Conservation (phyloP, 352 stramenopile genomes). For the Phytopythium boreale region DNA sequence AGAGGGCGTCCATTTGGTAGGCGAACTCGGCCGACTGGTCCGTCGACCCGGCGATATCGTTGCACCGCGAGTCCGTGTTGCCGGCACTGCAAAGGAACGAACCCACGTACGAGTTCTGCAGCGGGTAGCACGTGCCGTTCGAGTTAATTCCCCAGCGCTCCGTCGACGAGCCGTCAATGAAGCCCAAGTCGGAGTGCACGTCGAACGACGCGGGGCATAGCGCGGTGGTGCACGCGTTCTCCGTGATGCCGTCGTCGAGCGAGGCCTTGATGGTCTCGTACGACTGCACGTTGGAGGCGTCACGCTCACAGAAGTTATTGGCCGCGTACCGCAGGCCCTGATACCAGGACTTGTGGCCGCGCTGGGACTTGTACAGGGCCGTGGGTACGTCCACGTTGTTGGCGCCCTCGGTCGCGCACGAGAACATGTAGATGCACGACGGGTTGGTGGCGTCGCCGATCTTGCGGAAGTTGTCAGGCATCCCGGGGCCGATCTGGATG, state of each 20-base stretch:
- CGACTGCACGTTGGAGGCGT: constrained; percentile 23
- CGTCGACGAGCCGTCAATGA: constrained; percentile 28
- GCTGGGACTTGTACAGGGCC: constrained; percentile 26
- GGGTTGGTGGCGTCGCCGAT: constrained; percentile 17
- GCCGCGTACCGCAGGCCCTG: constrained; percentile 49
- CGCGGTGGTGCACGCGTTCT: constrained; percentile 38
- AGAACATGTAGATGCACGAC: constrained; percentile 40
- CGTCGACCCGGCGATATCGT: no score
- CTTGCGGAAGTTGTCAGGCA: constrained; percentile 46
- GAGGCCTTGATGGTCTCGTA: constrained; percentile 36
- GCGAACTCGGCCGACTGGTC: constrained; percentile 21
- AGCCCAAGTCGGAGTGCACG: constrained; percentile 39
- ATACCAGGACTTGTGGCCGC: constrained; percentile 69
- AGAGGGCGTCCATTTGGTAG: constrained; percentile 59
- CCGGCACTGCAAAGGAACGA: constrained; percentile 10
- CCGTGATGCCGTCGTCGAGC: constrained; percentile 35
- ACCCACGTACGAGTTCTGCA: constrained; percentile 59
- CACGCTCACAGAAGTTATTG: constrained; percentile 49
- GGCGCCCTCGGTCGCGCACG: constrained; percentile 38
- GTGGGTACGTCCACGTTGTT: constrained; percentile 41
- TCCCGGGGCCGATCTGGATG: constrained; percentile 82
- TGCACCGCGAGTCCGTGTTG: no score
- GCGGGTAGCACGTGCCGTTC: constrained; percentile 55
- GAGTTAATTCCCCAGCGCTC: constrained; percentile 53
- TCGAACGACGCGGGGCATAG: constrained; percentile 52